phyloP scores from a whole-genome alignment of 1,284 basidiomycete genomes.

The Cutaneotrichosporon cyanovorans region DNA sequence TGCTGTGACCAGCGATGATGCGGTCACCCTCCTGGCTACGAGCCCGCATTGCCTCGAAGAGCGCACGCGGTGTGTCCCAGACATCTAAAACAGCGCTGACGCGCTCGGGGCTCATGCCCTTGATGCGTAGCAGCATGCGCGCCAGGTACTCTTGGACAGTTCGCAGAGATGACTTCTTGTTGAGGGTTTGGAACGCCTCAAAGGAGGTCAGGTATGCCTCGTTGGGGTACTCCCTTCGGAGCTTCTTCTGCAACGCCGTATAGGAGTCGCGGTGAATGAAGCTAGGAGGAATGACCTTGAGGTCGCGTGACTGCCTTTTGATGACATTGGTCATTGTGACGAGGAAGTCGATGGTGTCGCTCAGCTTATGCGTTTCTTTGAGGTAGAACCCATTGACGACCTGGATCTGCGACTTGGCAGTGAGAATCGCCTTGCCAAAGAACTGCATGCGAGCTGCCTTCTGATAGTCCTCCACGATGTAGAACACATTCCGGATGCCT shows the following conservation, averaged over 20 bases:
- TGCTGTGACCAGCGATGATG: constrained; percentile 14
- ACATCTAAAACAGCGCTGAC: constrained; percentile 47
- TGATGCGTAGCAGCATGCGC: constrained; percentile 51
- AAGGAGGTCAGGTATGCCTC: constrained; percentile 47
- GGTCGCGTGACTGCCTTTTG: constrained; percentile 29
- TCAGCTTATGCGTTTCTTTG: constrained; percentile 49
- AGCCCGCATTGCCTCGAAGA: constrained; percentile 44
- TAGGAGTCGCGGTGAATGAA: constrained; percentile 36
- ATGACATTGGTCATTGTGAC: constrained; percentile 49
- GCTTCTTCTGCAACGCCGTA: constrained; percentile 30
- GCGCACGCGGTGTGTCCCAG: constrained; percentile 48
- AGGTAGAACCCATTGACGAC: constrained; percentile 53
- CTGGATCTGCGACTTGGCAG: constrained; percentile 50
- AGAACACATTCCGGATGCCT: constrained; percentile 50
- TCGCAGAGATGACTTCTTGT: constrained; percentile 48
- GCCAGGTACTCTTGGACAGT: constrained; percentile 49
- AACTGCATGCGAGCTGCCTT: constrained; percentile 36
- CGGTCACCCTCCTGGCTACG: constrained; percentile 5
- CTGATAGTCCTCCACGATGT: constrained; percentile 53
- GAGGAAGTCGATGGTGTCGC: constrained; percentile 51
- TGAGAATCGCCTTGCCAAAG: constrained; percentile 41
- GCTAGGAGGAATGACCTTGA: constrained; percentile 48
- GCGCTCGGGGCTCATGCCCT: constrained; percentile 51
- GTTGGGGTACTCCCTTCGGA: constrained; percentile 37
- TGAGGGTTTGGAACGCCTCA: constrained; percentile 48